A percentile compares a stretch with the other conserved stretches of the same genome.
Evolutionary conservation across 371 early-diverging fungal genomes (phyloP).

Genomic region (Apophysomyces ossiformis): DNA sequence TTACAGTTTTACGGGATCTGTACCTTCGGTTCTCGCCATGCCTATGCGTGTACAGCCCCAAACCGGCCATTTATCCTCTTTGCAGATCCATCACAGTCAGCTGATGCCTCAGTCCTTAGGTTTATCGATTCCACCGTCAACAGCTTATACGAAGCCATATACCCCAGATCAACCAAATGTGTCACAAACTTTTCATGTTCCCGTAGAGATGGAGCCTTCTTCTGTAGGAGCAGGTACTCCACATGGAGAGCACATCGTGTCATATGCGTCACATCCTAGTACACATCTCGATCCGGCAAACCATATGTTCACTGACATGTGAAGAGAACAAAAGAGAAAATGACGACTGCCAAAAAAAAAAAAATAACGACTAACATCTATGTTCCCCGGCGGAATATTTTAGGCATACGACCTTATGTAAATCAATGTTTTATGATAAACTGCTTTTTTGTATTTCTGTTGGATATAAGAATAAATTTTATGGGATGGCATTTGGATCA

Average conservation of each 20-base stretch:
- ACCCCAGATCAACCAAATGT: constrained; percentile 8
- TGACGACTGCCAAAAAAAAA: background rate
- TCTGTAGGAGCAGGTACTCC: constrained; percentile 12
- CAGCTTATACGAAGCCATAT: constrained; percentile 1
- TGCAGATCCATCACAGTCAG: background rate
- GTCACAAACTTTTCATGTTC: constrained; percentile 7
- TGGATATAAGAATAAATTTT: constrained; percentile 1
- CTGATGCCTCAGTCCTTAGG: constrained; percentile 6
- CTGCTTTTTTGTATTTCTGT: background rate
- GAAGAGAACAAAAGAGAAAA: background rate
- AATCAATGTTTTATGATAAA: constrained; percentile 4
- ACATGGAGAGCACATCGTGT: constrained; percentile 10
- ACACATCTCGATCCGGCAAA: background rate
- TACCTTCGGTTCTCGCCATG: background rate
- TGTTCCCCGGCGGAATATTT: constrained; percentile 7
- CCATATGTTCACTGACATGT: constrained; percentile 10
- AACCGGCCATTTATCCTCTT: background rate
- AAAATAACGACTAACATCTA: background rate
- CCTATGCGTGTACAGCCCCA: constrained; percentile 5
- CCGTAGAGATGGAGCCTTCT: constrained; percentile 5
- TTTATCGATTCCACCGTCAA: constrained; percentile 1
- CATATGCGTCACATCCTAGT: background rate
- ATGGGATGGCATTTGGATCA: constrained; percentile 8
- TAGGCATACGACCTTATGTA: constrained; percentile 6
- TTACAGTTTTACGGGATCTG: constrained; percentile 3